Evolutionary conservation across 1,284 basidiomycete genomes (phyloP).

Genomic region (Malassezia pachydermatis): DNA sequence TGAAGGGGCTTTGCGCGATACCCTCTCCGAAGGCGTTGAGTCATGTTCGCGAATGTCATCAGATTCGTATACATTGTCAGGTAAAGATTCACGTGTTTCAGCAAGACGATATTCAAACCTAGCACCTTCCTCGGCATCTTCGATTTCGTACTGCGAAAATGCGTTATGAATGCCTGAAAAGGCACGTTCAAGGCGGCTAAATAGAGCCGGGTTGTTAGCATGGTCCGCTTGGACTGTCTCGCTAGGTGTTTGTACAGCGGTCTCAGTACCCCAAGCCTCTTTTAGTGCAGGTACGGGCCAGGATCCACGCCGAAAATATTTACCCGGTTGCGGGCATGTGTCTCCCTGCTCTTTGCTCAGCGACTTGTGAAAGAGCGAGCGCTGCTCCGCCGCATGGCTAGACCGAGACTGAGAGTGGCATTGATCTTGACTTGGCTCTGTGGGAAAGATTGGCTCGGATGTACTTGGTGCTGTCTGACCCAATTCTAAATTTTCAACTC

Average conservation of each 20-base stretch:
- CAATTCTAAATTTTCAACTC: no score
- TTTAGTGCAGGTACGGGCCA: neutral
- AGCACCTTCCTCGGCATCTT: conserved; percentile 7
- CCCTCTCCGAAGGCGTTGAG: no score
- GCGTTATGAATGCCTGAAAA: neutral
- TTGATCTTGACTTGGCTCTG: no score
- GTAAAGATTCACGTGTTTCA: neutral
- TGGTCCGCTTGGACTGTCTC: neutral
- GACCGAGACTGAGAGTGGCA: no score
- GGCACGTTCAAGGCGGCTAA: neutral
- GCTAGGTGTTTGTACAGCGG: neutral
- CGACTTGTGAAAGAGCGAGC: no score
- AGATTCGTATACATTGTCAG: neutral
- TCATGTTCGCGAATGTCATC: conserved; percentile 2
- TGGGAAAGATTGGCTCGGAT: no score
- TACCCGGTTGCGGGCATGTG: neutral
- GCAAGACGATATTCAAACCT: conserved; percentile 5
- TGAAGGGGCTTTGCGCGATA: no score
- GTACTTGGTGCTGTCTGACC: no score
- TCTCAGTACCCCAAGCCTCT: neutral
- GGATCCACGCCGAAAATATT: neutral
- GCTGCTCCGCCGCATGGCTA: no score
- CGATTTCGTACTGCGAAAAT: neutral
- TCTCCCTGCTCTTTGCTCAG: no score
- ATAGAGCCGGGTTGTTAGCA: neutral